These are phyloP conservation scores for Phytophthora vignae DNA, from an alignment of 352 stramenopile species.

Conservation along the genomic window DNA sequence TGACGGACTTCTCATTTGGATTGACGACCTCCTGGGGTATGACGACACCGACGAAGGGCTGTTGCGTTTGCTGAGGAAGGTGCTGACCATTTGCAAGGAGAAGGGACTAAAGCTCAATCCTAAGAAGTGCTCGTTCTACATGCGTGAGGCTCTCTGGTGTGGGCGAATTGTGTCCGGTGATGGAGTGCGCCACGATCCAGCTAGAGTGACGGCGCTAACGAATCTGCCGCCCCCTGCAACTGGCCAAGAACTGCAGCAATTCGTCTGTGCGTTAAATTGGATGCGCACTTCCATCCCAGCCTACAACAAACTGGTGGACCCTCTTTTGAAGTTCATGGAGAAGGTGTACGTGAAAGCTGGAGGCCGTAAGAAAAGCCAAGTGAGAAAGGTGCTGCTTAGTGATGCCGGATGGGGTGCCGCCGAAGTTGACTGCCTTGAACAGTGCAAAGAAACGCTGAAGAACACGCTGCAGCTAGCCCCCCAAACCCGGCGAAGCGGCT, in stretches of 20 bases:
- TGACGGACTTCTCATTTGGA: too few relatives aligned
- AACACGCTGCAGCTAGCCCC: background rate
- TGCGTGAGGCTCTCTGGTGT: too few relatives aligned
- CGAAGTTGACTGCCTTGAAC: background rate
- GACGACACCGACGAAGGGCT: background rate
- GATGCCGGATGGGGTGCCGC: background rate
- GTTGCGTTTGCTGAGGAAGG: conserved; percentile 6
- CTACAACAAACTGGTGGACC: conserved; percentile 10
- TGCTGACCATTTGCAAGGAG: conserved; percentile 10
- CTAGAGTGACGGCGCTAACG: too few relatives aligned
- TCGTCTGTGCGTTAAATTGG: conserved; percentile 11
- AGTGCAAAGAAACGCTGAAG: conserved; percentile 2
- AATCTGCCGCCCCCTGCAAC: background rate
- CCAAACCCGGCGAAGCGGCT: background rate
- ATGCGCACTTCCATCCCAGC: conserved; percentile 5
- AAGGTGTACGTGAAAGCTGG: conserved; percentile 3
- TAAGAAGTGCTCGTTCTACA: conserved; percentile 8
- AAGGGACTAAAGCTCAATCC: conserved; percentile 17
- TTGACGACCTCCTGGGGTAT: too few relatives aligned
- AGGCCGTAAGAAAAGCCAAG: conserved; percentile 12
- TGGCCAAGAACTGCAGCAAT: conserved; percentile 13
- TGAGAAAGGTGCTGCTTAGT: background rate
- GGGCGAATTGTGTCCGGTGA: too few relatives aligned
- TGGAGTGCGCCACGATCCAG: too few relatives aligned
- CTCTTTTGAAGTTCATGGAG: conserved; percentile 11